Percentiles rank a stretch among this genome's conserved stretches.
Conservation (phyloP, 176 grass and related monocot species). For the Echinochloa phyllopogon region DNA sequence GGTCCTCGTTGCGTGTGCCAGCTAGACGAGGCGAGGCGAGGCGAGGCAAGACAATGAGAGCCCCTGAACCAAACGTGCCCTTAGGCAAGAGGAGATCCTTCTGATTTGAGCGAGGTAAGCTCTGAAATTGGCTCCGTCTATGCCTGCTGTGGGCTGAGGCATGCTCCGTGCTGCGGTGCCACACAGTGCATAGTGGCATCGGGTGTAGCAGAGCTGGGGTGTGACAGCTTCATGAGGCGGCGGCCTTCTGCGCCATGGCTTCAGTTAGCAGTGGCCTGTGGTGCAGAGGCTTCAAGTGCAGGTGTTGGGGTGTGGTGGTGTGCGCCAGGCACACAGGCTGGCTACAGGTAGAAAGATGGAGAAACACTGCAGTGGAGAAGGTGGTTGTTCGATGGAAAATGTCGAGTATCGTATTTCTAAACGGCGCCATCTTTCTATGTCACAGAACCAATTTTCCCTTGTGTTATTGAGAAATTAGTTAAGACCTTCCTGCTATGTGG, state of each 20-base stretch:
- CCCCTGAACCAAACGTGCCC: no score
- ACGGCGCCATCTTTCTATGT: background rate
- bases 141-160: background rate
- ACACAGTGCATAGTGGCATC: background rate
- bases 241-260: background rate
- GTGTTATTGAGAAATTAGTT: conserved; percentile 8
- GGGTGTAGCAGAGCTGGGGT: background rate
- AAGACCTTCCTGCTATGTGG: conserved; percentile 11
- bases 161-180: background rate
- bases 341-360: background rate
- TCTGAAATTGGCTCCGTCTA: background rate
- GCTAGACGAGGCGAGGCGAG: no score
- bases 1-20: no score
- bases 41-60: no score
- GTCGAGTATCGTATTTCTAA: background rate
- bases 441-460: background rate
- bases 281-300: background rate
- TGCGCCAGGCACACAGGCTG: background rate
- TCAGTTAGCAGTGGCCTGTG: background rate
- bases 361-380: background rate
- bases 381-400: background rate
- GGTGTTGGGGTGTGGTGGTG: background rate
- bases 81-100: conserved; percentile 11
- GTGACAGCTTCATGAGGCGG: background rate
- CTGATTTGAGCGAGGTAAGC: background rate